These are phyloP conservation scores for Glonium stellatum DNA, from an alignment of 495 filamentous ascomycete genomes.

Conservation along the genomic window DNA sequence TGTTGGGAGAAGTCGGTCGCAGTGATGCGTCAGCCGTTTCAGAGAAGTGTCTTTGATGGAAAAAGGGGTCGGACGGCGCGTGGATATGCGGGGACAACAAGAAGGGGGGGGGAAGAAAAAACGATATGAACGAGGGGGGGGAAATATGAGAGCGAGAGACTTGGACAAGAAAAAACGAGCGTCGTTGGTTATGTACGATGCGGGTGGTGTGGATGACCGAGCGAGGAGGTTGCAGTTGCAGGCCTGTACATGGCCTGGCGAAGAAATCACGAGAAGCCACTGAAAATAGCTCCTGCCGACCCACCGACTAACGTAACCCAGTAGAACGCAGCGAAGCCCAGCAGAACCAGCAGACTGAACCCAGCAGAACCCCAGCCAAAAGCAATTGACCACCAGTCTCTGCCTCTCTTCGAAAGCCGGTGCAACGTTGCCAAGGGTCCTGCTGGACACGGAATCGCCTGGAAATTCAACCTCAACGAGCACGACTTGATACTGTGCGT, in stretches of 20 bases:
- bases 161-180: background rate
- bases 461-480: too few relatives aligned
- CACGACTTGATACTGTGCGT: too few relatives aligned
- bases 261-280: conserved; percentile 6
- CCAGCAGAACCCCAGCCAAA: too few relatives aligned
- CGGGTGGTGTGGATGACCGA: conserved; percentile 2
- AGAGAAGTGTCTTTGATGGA: conserved; percentile 4
- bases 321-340: background rate
- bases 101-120: background rate
- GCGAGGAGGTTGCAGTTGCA: background rate
- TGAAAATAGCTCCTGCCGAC: conserved; percentile 1
- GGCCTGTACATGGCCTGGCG: background rate
- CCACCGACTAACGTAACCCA: background rate
- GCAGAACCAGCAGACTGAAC: too few relatives aligned
- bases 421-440: too few relatives aligned
- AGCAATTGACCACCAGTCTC: too few relatives aligned
- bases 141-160: background rate
- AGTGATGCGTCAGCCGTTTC: conserved; percentile 6
- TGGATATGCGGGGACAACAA: background rate
- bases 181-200: background rate
- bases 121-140: background rate
- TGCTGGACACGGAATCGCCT: too few relatives aligned
- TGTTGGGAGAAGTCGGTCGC: conserved; percentile 5
- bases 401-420: too few relatives aligned
- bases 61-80: background rate